Conservation (phyloP, 148 eudicot species). For the Amaranthus cruentus region DNA sequence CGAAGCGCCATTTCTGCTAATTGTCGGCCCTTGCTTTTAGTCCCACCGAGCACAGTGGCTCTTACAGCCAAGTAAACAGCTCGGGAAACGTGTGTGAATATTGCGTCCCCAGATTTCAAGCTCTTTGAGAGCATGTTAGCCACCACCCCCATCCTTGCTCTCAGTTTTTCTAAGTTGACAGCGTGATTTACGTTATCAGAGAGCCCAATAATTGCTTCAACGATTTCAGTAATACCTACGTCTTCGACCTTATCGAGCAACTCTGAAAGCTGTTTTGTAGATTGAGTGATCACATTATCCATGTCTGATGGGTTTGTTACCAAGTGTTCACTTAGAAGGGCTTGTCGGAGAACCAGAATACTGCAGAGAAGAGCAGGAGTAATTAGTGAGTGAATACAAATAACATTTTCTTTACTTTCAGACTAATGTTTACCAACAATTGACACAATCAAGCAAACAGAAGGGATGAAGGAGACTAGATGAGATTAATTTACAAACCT, state of each 20-base stretch:
- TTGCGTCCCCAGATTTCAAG: conserved; percentile 44
- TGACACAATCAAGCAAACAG: not conserved
- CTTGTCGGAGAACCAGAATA: conserved; percentile 52
- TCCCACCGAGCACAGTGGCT: conserved; percentile 44
- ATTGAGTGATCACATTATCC: conserved; percentile 34
- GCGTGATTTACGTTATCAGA: conserved; percentile 11
- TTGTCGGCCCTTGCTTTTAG: conserved; percentile 35
- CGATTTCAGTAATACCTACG: conserved; percentile 41
- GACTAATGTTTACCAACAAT: not conserved
- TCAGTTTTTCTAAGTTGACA: conserved; percentile 28
- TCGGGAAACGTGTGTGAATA: conserved; percentile 42
- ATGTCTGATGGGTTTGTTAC: conserved; percentile 32
- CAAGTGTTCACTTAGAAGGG: conserved; percentile 36
- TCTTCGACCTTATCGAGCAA: conserved; percentile 35
- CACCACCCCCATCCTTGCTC: conserved; percentile 35
- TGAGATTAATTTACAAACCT: conserved; percentile 29
- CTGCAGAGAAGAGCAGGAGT: conserved; percentile 26
- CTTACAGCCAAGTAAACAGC: conserved; percentile 39
- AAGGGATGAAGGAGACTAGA: not conserved
- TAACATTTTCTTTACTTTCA: too few species aligned
- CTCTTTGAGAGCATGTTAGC: conserved; percentile 53
- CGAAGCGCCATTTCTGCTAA: conserved; percentile 39
- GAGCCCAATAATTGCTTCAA: conserved; percentile 26
- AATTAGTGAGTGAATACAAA: not conserved
- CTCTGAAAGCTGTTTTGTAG: conserved; percentile 29